Evolutionary conservation across 2,329 filamentous ascomycete species (phyloP).

Genomic region (Hymenoscyphus linearis): DNA sequence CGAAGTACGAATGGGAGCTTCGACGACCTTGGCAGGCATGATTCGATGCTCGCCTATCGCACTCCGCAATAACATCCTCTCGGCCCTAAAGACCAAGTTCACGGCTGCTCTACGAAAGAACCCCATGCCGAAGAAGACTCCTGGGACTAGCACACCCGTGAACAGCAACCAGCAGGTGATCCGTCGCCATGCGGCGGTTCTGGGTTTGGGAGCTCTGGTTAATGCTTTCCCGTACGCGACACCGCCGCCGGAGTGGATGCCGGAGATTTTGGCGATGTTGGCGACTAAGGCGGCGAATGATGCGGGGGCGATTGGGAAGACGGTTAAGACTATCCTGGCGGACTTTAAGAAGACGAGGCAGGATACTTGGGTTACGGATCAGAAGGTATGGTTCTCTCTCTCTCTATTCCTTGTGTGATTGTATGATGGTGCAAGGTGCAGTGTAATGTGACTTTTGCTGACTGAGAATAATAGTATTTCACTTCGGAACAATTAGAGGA

Average conservation of each 20-base stretch:
- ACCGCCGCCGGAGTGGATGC: conserved; percentile 89
- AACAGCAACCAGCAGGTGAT: conserved; percentile 74
- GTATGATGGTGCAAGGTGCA: neutral
- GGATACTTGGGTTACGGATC: conserved; percentile 96
- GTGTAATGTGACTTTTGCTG: neutral
- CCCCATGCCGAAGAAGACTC: conserved; percentile 73
- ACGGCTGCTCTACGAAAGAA: conserved; percentile 72
- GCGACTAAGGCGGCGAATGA: conserved; percentile 83
- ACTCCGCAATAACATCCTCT: conserved; percentile 74
- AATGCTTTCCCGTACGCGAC: conserved; percentile 96
- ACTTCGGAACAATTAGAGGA: conserved; percentile 91
- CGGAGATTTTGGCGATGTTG: conserved; percentile 79
- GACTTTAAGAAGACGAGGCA: conserved; percentile 99
- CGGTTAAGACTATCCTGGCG: conserved; percentile 86
- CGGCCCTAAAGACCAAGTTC: conserved; percentile 72
- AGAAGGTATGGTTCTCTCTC: conserved; percentile 66
- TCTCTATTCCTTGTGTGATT: conserved; percentile 9
- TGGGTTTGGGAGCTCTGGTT: conserved; percentile 84
- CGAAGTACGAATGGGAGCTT: conserved; percentile 90
- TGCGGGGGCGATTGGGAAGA: conserved; percentile 87
- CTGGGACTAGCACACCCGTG: conserved; percentile 63
- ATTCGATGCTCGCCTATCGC: conserved; percentile 85
- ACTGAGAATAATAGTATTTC: conserved; percentile 55
- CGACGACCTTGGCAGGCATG: conserved; percentile 92
- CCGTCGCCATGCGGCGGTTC: conserved; percentile 79